These are phyloP conservation scores for Malus asiatica DNA, from an alignment of 306 rosid genomes.

Conservation along the genomic window DNA sequence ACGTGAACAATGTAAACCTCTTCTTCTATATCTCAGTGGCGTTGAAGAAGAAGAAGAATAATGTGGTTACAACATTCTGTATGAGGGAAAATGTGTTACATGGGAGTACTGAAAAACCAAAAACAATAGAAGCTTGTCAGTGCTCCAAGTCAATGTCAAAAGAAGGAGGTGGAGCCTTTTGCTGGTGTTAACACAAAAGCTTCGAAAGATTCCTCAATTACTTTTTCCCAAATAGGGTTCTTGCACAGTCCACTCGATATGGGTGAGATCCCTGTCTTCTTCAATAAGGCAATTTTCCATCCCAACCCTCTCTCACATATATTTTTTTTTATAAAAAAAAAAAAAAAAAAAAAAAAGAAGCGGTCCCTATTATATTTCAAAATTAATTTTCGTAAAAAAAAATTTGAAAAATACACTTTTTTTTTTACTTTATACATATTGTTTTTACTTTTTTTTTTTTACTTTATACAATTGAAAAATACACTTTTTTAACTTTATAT, in stretches of 20 bases:
- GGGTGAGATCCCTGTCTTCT: background rate
- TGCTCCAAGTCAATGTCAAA: conserved; percentile 4
- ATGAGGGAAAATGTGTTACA: background rate
- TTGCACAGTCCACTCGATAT: background rate
- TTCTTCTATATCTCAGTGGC: too few species aligned
- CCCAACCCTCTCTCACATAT: background rate
- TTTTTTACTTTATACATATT: too few species aligned
- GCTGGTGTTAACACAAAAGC: background rate
- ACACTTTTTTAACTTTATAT: too few species aligned
- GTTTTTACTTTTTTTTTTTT: too few species aligned
- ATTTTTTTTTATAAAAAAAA: too few species aligned
- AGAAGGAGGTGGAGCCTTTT: background rate
- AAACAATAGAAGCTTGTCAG: background rate
- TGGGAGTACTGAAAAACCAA: background rate
- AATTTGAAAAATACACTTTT: background rate
- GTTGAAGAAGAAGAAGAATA: background rate
- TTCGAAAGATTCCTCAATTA: background rate
- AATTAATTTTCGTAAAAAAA: background rate
- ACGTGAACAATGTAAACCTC: too few species aligned
- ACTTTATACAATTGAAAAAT: too few species aligned
- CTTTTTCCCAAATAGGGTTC: background rate
- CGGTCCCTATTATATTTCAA: background rate
- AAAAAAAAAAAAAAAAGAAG: background rate
- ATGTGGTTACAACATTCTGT: background rate
- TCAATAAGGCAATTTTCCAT: background rate